These are phyloP conservation scores for Fusarium nisikadoi DNA, from an alignment of 2,329 filamentous ascomycete species.

Conservation along the genomic window DNA sequence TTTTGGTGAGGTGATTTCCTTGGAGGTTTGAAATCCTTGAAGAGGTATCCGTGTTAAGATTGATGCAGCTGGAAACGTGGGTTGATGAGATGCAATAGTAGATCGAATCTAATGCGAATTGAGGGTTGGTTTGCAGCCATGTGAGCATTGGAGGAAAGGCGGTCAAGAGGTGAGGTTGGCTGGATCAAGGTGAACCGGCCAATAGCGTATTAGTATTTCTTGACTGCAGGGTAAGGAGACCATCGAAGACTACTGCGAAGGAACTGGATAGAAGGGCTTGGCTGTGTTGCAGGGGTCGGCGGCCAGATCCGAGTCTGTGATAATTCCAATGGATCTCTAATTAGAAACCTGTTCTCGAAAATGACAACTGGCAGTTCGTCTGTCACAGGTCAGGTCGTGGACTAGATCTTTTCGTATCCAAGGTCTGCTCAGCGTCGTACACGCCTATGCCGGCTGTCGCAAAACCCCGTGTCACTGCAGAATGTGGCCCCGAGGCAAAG, in stretches of 20 bases:
- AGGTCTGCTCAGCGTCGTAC: not conserved
- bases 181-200: not conserved
- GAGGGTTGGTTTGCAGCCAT: slow-evolving; percentile 22
- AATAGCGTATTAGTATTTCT: slow-evolving; percentile 8
- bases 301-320: slow-evolving; percentile 10
- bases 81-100: slow-evolving; percentile 20
- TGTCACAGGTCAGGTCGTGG: slow-evolving; percentile 2
- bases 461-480: slow-evolving; percentile 5
- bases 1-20: slow-evolving; percentile 12
- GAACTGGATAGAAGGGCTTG: slow-evolving; percentile 13
- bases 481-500: slow-evolving; percentile 11
- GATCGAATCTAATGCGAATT: slow-evolving; percentile 33
- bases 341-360: slow-evolving; percentile 9
- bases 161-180: slow-evolving; percentile 32
- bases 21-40: slow-evolving; percentile 10
- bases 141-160: slow-evolving; percentile 39
- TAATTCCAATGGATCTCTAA: slow-evolving; percentile 4
- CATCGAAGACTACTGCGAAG: not conserved
- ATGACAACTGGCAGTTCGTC: slow-evolving; percentile 24
- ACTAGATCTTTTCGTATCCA: not conserved
- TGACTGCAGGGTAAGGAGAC: slow-evolving; percentile 27
- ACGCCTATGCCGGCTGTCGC: not conserved
- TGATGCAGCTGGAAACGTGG: slow-evolving; percentile 21
- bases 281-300: slow-evolving; percentile 10
- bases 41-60: slow-evolving; percentile 14